Evolutionary conservation across 2,329 filamentous ascomycete genomes (phyloP).

Genomic region (Trichoderma citrinoviride): DNA sequence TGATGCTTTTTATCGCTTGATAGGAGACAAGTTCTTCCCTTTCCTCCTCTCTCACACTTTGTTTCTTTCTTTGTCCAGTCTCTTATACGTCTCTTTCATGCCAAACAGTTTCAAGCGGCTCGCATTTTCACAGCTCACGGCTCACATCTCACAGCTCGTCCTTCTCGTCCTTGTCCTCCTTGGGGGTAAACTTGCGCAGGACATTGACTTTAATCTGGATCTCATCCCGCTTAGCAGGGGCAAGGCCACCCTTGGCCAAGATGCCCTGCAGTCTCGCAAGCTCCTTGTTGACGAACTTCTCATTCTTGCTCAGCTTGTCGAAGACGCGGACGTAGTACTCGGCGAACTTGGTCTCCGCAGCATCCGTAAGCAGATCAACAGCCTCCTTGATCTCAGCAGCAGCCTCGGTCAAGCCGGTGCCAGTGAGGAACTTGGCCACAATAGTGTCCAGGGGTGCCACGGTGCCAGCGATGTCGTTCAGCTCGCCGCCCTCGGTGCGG

Average conservation of each 20-base stretch:
- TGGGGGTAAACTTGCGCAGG: conserved; percentile 69
- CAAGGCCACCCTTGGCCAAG: conserved; percentile 81
- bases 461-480: conserved; percentile 77
- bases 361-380: conserved; percentile 61
- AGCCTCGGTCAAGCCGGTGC: conserved; percentile 60
- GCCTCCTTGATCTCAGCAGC: conserved; percentile 70
- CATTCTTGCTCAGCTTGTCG: conserved; percentile 75
- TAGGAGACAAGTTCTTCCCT: background rate
- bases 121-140: conserved; percentile 30
- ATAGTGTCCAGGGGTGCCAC: conserved; percentile 75
- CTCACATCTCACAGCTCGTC: conserved; percentile 38
- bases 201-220: conserved; percentile 85
- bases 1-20: conserved; percentile 17
- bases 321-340: conserved; percentile 94
- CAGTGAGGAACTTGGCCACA: conserved; percentile 69
- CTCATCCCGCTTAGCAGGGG: conserved; percentile 84
- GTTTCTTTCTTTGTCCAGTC: background rate
- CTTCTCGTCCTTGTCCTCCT: conserved; percentile 56
- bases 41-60: background rate
- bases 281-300: conserved; percentile 82
- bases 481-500: conserved; percentile 75
- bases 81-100: background rate
- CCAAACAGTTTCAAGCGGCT: background rate
- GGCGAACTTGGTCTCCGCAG: conserved; percentile 70
- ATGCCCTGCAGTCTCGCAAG: conserved; percentile 74